Evolutionary conservation across 805 yeast species (phyloP).

Genomic region (Priceomyces castillae): DNA sequence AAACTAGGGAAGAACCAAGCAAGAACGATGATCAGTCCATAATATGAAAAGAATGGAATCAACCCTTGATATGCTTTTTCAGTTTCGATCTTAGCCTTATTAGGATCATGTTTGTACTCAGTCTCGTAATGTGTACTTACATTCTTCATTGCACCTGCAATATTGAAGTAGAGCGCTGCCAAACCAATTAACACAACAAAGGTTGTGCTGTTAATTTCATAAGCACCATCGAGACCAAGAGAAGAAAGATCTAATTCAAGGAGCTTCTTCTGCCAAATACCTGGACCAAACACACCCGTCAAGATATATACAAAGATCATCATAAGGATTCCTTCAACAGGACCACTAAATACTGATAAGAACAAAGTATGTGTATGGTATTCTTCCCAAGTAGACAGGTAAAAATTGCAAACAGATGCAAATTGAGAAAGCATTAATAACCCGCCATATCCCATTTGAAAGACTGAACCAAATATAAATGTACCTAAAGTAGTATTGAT

Average conservation of each 20-base stretch:
- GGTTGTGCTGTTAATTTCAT: conserved; percentile 38
- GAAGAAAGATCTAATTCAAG: conserved; percentile 38
- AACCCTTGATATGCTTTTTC: conserved; percentile 50
- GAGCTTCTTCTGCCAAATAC: conserved; percentile 55
- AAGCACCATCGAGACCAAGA: conserved; percentile 23
- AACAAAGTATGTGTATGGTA: conserved; percentile 83
- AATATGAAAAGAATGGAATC: conserved; percentile 63
- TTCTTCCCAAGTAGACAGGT: conserved; percentile 93
- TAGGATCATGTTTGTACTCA: conserved; percentile 20
- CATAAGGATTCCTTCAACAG: conserved; percentile 88
- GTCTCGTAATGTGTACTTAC: conserved; percentile 48
- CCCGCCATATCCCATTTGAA: conserved; percentile 72
- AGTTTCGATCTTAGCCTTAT: conserved; percentile 34
- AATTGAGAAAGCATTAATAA: conserved; percentile 61
- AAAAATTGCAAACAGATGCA: conserved; percentile 77
- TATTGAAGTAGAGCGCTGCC: conserved; percentile 59
- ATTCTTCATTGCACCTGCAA: conserved; percentile 62
- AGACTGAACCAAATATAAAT: conserved; percentile 70
- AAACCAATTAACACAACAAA: conserved; percentile 52
- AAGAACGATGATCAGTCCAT: conserved; percentile 46
- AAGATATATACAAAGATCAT: conserved; percentile 51
- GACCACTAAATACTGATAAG: conserved; percentile 81
- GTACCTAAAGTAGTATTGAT: conserved; percentile 78
- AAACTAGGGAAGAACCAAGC: conserved; percentile 51
- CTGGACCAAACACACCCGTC: conserved; percentile 71